Conservation (phyloP, 2,329 filamentous ascomycete genomes). For the Macroventuria anomochaeta region DNA sequence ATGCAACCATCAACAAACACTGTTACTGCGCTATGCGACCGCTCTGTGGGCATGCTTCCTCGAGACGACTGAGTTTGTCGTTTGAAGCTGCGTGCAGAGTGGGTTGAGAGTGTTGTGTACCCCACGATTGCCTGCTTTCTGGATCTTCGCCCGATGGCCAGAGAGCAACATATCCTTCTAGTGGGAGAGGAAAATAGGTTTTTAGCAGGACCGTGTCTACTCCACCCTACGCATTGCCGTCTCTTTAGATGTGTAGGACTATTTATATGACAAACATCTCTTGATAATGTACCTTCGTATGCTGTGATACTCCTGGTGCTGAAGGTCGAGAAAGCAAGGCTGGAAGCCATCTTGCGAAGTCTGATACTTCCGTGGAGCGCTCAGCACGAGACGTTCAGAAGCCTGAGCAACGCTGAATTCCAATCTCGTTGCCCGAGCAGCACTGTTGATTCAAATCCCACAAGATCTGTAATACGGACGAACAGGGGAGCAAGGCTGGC, state of each 20-base stretch:
- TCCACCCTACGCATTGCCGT: constrained; percentile 57
- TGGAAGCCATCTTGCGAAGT: no score
- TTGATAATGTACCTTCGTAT: constrained; percentile 6
- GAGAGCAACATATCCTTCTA: constrained; percentile 58
- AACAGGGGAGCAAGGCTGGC: constrained; percentile 7
- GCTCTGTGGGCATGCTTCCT: not conserved
- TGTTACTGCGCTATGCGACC: not conserved
- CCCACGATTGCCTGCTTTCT: constrained; percentile 61
- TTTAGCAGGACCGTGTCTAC: constrained; percentile 62
- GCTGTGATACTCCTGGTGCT: no score
- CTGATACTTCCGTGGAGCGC: not conserved
- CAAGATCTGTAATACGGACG: not conserved
- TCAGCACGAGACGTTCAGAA: not conserved
- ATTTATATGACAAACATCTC: constrained; percentile 56
- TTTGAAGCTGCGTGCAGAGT: constrained; percentile 16
- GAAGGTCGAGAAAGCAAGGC: no score
- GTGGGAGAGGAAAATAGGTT: constrained; percentile 59
- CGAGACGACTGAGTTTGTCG: not conserved
- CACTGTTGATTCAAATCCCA: not conserved
- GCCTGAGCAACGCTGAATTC: not conserved
- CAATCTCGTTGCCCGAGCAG: constrained; percentile 1
- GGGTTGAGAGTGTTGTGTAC: constrained; percentile 11
- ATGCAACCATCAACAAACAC: not conserved
- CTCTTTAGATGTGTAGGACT: constrained; percentile 54
- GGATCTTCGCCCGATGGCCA: constrained; percentile 54